These are phyloP conservation scores for Aspergillus versicolor DNA, from an alignment of 2,329 filamentous ascomycete genomes.

Conservation along the genomic window DNA sequence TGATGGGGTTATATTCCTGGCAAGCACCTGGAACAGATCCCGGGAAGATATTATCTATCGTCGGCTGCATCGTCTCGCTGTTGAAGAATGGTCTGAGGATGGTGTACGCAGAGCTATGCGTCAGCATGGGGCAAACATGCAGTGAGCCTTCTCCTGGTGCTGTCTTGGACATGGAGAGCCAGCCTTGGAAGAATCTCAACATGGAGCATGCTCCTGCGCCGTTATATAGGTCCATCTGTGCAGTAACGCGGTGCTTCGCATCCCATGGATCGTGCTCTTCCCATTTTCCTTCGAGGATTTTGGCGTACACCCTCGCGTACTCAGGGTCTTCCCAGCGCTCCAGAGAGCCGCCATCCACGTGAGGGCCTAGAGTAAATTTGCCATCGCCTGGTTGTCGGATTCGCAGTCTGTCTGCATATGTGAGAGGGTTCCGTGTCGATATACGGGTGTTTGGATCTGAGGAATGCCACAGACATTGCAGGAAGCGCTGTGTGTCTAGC, in stretches of 20 bases:
- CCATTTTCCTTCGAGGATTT: slow-evolving; percentile 73
- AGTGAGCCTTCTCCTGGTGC: slow-evolving; percentile 75
- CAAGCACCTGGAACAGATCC: slow-evolving; percentile 68
- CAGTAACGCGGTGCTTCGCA: slow-evolving; percentile 64
- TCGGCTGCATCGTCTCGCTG: slow-evolving; percentile 46
- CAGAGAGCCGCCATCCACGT: slow-evolving; percentile 71
- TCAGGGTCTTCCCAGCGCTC: slow-evolving; percentile 72
- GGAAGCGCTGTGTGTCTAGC: slow-evolving; percentile 58
- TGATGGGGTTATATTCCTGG: slow-evolving; percentile 63
- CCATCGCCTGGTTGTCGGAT: slow-evolving; percentile 71
- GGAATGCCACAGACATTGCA: slow-evolving; percentile 66
- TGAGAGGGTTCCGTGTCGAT: slow-evolving; percentile 59
- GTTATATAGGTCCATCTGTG: slow-evolving; percentile 73
- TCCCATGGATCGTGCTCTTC: slow-evolving; percentile 83
- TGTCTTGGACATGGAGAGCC: slow-evolving; percentile 73
- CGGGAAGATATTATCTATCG: slow-evolving; percentile 55
- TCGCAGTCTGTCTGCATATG: slow-evolving; percentile 70
- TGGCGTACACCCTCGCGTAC: slow-evolving; percentile 71
- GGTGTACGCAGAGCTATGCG: slow-evolving; percentile 73
- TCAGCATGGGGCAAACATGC: slow-evolving; percentile 75
- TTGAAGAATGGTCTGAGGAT: slow-evolving; percentile 83
- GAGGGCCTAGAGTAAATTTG: slow-evolving; percentile 69
- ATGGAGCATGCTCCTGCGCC: slow-evolving; percentile 79
- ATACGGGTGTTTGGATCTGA: slow-evolving; percentile 48
- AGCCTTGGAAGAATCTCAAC: slow-evolving; percentile 88